These are phyloP conservation scores for Lodderomyces orthopsilosis DNA, from an alignment of 1,139 yeast genomes.

Conservation along the genomic window DNA sequence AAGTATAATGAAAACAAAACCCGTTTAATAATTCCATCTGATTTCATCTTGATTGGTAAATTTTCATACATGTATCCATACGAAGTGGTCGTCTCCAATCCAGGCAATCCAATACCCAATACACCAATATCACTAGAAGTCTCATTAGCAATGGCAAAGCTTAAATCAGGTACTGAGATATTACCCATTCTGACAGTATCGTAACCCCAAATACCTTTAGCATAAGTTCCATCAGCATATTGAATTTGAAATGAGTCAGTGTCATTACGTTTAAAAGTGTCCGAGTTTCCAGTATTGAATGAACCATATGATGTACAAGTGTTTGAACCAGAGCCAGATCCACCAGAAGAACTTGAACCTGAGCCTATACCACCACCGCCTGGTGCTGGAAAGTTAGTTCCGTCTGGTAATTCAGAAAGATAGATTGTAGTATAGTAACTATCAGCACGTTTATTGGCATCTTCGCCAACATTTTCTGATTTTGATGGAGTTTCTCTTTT, in stretches of 20 bases:
- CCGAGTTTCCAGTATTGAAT: conserved; percentile 33
- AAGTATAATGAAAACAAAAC: conserved; percentile 55
- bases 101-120: conserved; percentile 55
- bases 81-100: conserved; percentile 40
- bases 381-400: conserved; percentile 5
- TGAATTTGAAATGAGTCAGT: conserved; percentile 43
- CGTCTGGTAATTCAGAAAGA: conserved; percentile 6
- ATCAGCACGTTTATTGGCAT: conserved; percentile 5
- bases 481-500: conserved; percentile 3
- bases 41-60: conserved; percentile 29
- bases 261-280: conserved; percentile 28
- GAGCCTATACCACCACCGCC: conserved; percentile 5
- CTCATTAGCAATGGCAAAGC: conserved; percentile 50
- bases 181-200: conserved; percentile 44
- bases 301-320: conserved; percentile 41
- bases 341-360: conserved; percentile 18
- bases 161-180: conserved; percentile 39
- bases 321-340: conserved; percentile 16
- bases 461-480: background rate
- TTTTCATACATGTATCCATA: conserved; percentile 27
- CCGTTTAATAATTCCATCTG: conserved; percentile 48
- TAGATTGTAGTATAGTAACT: conserved; percentile 7
- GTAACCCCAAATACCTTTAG: conserved; percentile 58
- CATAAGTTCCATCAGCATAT: conserved; percentile 64
- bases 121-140: conserved; percentile 46